These are phyloP conservation scores for Prototheca cutis DNA, from an alignment of 163 green algal species.

Conservation along the genomic window DNA sequence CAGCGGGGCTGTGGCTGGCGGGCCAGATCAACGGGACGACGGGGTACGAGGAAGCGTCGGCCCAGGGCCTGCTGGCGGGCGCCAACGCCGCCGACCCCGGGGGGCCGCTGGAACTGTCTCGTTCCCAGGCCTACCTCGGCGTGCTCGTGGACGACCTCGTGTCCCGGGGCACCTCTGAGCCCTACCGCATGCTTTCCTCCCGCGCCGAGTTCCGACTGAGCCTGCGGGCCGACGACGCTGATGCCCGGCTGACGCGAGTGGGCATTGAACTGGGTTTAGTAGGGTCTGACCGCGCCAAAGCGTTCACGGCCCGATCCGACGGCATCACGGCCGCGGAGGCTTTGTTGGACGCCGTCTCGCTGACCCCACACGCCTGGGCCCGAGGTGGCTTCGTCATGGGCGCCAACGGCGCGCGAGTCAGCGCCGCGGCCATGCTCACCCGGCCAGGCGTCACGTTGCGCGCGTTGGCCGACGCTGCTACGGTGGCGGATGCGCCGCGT, in stretches of 20 bases:
- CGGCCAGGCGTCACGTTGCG: slow-evolving; percentile 20
- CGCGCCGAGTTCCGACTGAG: slow-evolving; percentile 49
- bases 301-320: slow-evolving; percentile 3
- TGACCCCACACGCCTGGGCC: slow-evolving; percentile 24
- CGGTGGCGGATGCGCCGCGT: neutral
- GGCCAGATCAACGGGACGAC: slow-evolving; percentile 72
- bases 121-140: slow-evolving; percentile 44
- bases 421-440: slow-evolving; percentile 30
- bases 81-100: slow-evolving; percentile 44
- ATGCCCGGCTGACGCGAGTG: slow-evolving; percentile 35
- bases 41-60: slow-evolving; percentile 64
- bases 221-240: slow-evolving; percentile 51
- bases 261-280: slow-evolving; percentile 20
- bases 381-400: slow-evolving; percentile 18
- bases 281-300: slow-evolving; percentile 6
- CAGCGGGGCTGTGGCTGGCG: slow-evolving; percentile 51
- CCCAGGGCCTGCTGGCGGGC: slow-evolving; percentile 56
- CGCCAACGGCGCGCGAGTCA: slow-evolving; percentile 19
- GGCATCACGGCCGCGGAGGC: slow-evolving; percentile 9
- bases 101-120: slow-evolving; percentile 30
- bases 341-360: slow-evolving; percentile 9
- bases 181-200: slow-evolving; percentile 58
- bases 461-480: neutral
- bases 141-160: slow-evolving; percentile 61
- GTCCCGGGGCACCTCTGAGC: slow-evolving; percentile 42